Base-by-base conservation (phyloP, 2,329 filamentous ascomycete genomes). In the Colletotrichum spaethianum region DNA sequence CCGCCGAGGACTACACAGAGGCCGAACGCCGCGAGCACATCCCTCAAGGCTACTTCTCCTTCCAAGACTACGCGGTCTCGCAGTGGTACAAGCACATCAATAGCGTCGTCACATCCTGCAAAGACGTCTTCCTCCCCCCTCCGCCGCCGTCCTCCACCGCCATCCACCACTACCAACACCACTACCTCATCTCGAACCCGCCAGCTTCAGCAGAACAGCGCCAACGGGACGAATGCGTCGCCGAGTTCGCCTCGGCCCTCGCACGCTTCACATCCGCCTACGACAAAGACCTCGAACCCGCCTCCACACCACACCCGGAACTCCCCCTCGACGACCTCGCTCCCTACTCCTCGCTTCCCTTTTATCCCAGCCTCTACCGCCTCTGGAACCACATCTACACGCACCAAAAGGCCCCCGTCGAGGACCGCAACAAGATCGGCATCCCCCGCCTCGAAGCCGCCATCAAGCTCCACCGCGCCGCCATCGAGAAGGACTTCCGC, bases 51-150 rank as follows among this genome's bases (percentile, higher is more conserved):
- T 77, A 75, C 57, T 84, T 81, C 65, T 76, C 78, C 0, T 81
- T 85, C 53, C 80, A 82, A 20, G 82, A 84, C 60, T 85, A 85
- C 40, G 81, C 82, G 0, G 67, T 77, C 6, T 75, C 82, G 1
- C 75, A 80, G 36, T 84, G 82, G 83, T 73, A 75, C 26, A 56
- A 72, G 18, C 83, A 84, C 66, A 56, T 84, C 12, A 61, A 76
- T 5, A 74, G 61, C 0, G 56, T 80, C 28, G 65, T 80, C 11
- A 28, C 66, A 8, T 66, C 53, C 7, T 73, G 73, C 26, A 44
- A 64, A 7, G 16, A 38, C 1, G 40, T 74, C 28, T 75, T 76
- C 36, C 42, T 69, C 73, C 3, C 55, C 1, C 46, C 63, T 33
- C 26, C 53, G 12, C 31, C 42, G 4, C 3, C 8, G 18, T 59